Evolutionary conservation across 2,329 filamentous ascomycete genomes (phyloP).

Genomic region (Microsporum canis): DNA sequence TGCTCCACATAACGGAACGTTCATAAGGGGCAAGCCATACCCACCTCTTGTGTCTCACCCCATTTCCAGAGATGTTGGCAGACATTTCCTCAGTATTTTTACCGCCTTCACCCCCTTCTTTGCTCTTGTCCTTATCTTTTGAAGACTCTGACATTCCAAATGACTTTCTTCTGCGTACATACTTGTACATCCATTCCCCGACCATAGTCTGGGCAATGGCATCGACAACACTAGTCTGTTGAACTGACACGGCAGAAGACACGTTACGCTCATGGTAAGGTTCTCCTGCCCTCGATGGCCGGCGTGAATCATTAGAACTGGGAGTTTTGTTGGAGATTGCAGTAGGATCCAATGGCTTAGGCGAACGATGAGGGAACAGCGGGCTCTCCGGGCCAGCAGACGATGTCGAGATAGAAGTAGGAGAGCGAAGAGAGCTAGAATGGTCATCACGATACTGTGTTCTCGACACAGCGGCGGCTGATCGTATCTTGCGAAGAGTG

Average conservation of each 20-base stretch:
- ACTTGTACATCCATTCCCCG: conserved; percentile 55
- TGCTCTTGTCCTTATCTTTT: conserved; percentile 17
- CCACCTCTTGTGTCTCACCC: conserved; percentile 82
- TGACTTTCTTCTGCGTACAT: conserved; percentile 56
- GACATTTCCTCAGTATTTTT: conserved; percentile 56
- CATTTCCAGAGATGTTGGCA: conserved; percentile 54
- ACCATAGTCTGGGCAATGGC: conserved; percentile 98
- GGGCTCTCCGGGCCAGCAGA: conserved; percentile 60
- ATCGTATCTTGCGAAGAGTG: conserved; percentile 69
- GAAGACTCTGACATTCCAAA: conserved; percentile 56
- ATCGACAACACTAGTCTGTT: conserved; percentile 75
- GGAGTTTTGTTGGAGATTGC: conserved; percentile 37
- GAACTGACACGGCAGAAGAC: conserved; percentile 46
- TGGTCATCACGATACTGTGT: conserved; percentile 23
- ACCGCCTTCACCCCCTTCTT: conserved; percentile 36
- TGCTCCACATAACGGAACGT: conserved; percentile 92
- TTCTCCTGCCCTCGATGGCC: conserved; percentile 17
- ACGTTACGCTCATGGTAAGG: conserved; percentile 30
- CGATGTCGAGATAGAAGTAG: conserved; percentile 50
- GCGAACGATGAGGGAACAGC: conserved; percentile 44
- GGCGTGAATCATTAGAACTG: conserved; percentile 18
- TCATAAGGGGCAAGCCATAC: conserved; percentile 98
- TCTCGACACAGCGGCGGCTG: conserved; percentile 60
- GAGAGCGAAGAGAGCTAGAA: conserved; percentile 31
- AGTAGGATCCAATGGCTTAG: conserved; percentile 61